These are phyloP conservation scores for Porcisia hertigi DNA, from an alignment of 208 protist species.

Conservation along the genomic window DNA sequence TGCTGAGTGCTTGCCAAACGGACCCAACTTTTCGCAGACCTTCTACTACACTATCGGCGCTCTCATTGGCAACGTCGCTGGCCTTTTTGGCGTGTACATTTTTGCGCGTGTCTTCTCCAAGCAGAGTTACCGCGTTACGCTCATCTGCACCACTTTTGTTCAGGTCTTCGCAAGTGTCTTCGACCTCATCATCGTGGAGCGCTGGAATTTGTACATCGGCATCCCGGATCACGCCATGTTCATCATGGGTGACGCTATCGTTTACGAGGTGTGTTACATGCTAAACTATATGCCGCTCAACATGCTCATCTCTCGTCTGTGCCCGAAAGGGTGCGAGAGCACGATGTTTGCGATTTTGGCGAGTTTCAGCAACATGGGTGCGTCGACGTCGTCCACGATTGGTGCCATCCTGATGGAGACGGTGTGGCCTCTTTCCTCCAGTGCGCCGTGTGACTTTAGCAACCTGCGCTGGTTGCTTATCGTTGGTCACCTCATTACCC, in stretches of 20 bases:
- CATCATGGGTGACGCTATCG: constrained; percentile 32
- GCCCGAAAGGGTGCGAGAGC: constrained; percentile 40
- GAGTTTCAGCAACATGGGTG: constrained; percentile 70
- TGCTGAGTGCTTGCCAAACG: constrained; percentile 36
- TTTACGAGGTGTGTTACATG: constrained; percentile 59
- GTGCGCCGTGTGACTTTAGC: constrained; percentile 63
- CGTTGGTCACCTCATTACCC: constrained; percentile 48
- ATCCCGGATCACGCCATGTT: constrained; percentile 46
- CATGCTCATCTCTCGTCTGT: constrained; percentile 78
- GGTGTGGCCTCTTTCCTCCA: constrained; percentile 44
- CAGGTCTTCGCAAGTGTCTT: constrained; percentile 51
- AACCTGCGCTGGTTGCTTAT: constrained; percentile 65
- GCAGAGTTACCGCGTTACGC: constrained; percentile 45
- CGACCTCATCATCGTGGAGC: constrained; percentile 68
- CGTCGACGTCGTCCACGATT: constrained; percentile 38
- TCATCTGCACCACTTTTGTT: constrained; percentile 47
- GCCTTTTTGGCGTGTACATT: constrained; percentile 39
- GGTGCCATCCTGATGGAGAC: constrained; percentile 61
- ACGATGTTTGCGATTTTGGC: constrained; percentile 51
- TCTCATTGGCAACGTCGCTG: constrained; percentile 41
- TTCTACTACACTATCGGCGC: constrained; percentile 52
- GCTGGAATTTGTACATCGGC: constrained; percentile 48
- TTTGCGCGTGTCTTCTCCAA: constrained; percentile 47
- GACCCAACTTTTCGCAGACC: constrained; percentile 46
- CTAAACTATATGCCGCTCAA: constrained; percentile 69